Evolutionary conservation across 495 filamentous ascomycete species (phyloP).

Genomic region (Penicillium bialowiezense): DNA sequence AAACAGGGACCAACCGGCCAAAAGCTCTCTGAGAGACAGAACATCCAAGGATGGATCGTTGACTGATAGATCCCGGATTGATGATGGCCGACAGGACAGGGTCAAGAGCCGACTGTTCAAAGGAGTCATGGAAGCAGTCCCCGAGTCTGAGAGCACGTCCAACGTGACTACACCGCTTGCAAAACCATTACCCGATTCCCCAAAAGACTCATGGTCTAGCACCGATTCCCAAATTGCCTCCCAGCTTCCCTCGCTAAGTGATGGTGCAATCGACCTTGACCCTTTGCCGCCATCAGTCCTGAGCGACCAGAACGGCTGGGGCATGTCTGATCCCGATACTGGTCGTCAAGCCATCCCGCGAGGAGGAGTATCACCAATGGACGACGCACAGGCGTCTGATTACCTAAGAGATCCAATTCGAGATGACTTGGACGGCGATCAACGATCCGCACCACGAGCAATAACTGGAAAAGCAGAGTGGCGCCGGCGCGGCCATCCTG

Average conservation of each 20-base stretch:
- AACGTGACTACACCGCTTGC: conserved; percentile 78
- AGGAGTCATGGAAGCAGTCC: conserved; percentile 40
- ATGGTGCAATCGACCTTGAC: conserved; percentile 35
- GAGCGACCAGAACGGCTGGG: conserved; percentile 40
- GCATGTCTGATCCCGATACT: conserved; percentile 29
- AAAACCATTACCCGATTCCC: conserved; percentile 58
- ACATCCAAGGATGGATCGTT: conserved; percentile 34
- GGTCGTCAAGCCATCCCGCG: conserved; percentile 23
- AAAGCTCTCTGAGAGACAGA: conserved; percentile 25
- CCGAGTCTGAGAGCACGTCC: conserved; percentile 67
- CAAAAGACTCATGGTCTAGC: conserved; percentile 30
- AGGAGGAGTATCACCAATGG: conserved; percentile 26
- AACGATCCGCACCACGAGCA: conserved; percentile 45
- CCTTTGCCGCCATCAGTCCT: conserved; percentile 45
- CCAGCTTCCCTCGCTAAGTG: conserved; percentile 30
- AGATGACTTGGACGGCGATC: conserved; percentile 29
- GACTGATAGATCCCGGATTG: conserved; percentile 23
- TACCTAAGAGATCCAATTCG: conserved; percentile 19
- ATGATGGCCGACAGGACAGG: conserved; percentile 39
- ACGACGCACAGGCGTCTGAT: conserved; percentile 19
- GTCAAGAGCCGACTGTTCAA: conserved; percentile 45
- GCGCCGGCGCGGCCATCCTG: conserved; percentile 28
- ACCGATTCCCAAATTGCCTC: conserved; percentile 15
- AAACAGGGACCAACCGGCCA: conserved; percentile 51
- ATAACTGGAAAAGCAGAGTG: conserved; percentile 44